Evolutionary conservation across 2,329 filamentous ascomycete species (phyloP).

Genomic region (Dichotomopilus funicola): DNA sequence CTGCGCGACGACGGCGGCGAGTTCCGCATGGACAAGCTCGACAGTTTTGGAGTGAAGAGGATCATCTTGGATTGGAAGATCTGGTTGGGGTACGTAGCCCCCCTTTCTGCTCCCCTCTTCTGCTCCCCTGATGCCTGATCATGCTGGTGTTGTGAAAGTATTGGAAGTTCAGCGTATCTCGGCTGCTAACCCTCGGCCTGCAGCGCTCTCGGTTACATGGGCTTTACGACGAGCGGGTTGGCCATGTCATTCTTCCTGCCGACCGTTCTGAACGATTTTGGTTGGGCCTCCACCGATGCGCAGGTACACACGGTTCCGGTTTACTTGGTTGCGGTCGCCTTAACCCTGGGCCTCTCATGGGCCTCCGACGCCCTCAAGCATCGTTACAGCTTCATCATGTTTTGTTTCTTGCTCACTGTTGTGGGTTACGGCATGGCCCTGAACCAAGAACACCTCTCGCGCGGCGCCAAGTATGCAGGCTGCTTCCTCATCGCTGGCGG

Average conservation of each 20-base stretch:
- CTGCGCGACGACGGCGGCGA: conserved; percentile 22
- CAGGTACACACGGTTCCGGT: conserved; percentile 35
- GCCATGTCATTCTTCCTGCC: conserved; percentile 36
- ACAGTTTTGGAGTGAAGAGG: conserved; percentile 28
- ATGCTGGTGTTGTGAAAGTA: no score
- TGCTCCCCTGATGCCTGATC: no score
- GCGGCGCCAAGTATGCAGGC: conserved; percentile 31
- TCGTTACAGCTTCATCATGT: conserved; percentile 31
- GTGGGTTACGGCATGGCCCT: conserved; percentile 33
- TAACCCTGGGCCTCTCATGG: conserved; percentile 29
- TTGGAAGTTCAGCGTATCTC: no score
- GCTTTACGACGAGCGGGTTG: conserved; percentile 24
- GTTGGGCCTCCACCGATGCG: conserved; percentile 31
- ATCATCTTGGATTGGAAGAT: conserved; percentile 44
- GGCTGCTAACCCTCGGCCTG: no score
- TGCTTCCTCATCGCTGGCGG: conserved; percentile 33
- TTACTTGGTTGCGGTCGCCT: conserved; percentile 30
- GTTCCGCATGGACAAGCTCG: conserved; percentile 28
- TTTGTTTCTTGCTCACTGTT: conserved; percentile 25
- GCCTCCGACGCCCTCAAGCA: conserved; percentile 31
- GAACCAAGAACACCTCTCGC: conserved; percentile 21
- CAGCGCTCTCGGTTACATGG: conserved; percentile 26
- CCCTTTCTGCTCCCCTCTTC: no score
- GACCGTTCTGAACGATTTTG: conserved; percentile 36
- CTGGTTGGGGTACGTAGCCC: conserved; percentile 24